phyloP scores from a whole-genome alignment of 768 basidiomycete genomes.

The Mycena rosella region DNA sequence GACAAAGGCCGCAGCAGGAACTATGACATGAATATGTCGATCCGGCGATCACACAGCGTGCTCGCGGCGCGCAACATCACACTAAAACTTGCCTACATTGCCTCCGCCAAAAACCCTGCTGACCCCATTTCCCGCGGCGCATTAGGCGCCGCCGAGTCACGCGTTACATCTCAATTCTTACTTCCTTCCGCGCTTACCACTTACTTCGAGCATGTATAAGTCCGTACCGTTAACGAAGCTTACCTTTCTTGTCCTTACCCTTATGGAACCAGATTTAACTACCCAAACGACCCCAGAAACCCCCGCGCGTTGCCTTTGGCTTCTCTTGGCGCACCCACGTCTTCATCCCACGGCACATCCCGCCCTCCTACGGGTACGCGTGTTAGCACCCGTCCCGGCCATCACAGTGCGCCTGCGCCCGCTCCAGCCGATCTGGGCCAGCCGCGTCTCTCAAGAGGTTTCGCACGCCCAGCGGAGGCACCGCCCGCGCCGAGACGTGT shows the following conservation, averaged over 20 bases:
- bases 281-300: background rate
- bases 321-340: too few species aligned
- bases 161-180: background rate
- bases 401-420: too few species aligned
- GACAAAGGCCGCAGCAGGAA: slow-evolving; percentile 9
- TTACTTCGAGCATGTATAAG: slow-evolving; percentile 13
- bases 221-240: background rate
- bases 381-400: too few species aligned
- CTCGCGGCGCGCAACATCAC: slow-evolving; percentile 5
- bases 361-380: too few species aligned
- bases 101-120: slow-evolving; percentile 15
- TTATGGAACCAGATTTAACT: background rate
- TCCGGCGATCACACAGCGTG: slow-evolving; percentile 19
- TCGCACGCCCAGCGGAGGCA: background rate
- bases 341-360: too few species aligned
- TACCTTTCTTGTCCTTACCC: background rate
- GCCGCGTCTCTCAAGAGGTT: background rate
- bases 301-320: too few species aligned
- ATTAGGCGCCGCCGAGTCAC: background rate
- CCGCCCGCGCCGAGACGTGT: too few species aligned
- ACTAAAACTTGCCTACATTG: slow-evolving; percentile 27
- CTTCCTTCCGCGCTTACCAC: background rate
- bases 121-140: slow-evolving; percentile 5
- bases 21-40: slow-evolving; percentile 25
- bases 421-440: background rate